phyloP scores from a whole-genome alignment of 2,329 filamentous ascomycete species.

The Fusarium tjaetaba region DNA sequence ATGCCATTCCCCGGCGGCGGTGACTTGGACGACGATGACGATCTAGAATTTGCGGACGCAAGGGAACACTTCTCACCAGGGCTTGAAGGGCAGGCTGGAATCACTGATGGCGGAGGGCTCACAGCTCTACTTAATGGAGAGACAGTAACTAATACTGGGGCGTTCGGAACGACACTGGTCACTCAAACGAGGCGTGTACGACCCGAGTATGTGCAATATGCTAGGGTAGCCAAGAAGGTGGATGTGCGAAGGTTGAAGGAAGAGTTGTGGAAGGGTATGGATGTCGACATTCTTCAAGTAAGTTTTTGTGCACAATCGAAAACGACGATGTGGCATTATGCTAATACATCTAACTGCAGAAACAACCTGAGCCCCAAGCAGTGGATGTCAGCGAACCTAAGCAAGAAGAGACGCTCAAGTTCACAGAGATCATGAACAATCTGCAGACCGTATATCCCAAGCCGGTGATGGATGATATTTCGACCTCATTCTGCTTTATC shows the following conservation, averaged over 20 bases:
- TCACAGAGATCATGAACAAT: constrained; percentile 91
- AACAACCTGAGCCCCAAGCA: constrained; percentile 33
- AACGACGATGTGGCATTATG: neutral
- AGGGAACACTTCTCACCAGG: constrained; percentile 80
- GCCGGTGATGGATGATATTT: constrained; percentile 90
- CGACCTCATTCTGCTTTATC: constrained; percentile 93
- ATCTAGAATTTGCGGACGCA: constrained; percentile 81
- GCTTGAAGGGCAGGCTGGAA: constrained; percentile 59
- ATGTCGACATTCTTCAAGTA: constrained; percentile 63
- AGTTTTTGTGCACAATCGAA: constrained; percentile 34
- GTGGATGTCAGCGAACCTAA: constrained; percentile 45
- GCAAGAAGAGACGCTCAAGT: constrained; percentile 72
- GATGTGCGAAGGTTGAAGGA: constrained; percentile 75
- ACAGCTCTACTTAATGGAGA: constrained; percentile 63
- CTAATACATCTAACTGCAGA: constrained; percentile 28
- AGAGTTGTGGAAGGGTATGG: constrained; percentile 75
- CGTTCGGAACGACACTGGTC: constrained; percentile 74
- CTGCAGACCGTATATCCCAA: constrained; percentile 87
- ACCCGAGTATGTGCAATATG: constrained; percentile 77
- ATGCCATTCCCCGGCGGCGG: constrained; percentile 73
- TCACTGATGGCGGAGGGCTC: constrained; percentile 59
- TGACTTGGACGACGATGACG: constrained; percentile 69
- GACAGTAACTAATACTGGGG: constrained; percentile 57
- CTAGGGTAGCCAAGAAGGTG: constrained; percentile 76
- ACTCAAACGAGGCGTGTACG: constrained; percentile 70